A percentile compares a stretch with the other conserved stretches of the same genome.
Conservation (phyloP, 441 rosid genomes). For the Erodium texanum region DNA sequence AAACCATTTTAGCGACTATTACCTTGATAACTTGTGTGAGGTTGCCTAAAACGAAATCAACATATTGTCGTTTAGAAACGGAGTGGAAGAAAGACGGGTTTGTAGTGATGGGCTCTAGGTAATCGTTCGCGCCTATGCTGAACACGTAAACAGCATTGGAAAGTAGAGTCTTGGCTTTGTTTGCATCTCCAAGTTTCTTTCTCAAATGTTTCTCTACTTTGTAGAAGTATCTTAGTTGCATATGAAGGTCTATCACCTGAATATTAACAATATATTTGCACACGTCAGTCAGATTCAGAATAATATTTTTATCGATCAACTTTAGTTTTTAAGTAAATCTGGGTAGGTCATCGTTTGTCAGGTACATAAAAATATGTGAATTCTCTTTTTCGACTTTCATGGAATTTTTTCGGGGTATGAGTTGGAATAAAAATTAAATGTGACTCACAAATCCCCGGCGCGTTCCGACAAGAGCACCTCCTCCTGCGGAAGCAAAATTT, state of each 20-base stretch:
- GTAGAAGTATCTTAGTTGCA: constrained; percentile 44
- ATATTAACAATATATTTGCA: too few relatives aligned
- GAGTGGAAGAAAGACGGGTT: constrained; percentile 24
- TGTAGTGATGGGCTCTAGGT: constrained; percentile 51
- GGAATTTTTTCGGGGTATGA: too few relatives aligned
- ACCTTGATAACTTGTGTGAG: constrained; percentile 42
- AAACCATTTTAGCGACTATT: too few relatives aligned
- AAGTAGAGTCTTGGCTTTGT: constrained; percentile 23
- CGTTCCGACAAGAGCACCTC: constrained; percentile 41
- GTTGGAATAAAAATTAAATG: too few relatives aligned
- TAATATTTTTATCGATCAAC: too few relatives aligned
- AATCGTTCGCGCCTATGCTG: constrained; percentile 76
- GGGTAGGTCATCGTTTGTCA: too few relatives aligned
- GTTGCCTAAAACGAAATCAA: constrained; percentile 35
- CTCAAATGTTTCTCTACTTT: constrained; percentile 39
- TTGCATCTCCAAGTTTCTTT: constrained; percentile 34
- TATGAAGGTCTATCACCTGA: constrained; percentile 57
- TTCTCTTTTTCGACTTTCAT: too few relatives aligned
- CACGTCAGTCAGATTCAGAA: too few relatives aligned
- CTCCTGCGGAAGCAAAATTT: constrained; percentile 48
- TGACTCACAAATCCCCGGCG: constrained; percentile 28
- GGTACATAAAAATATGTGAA: too few relatives aligned
- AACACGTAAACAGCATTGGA: constrained; percentile 57
- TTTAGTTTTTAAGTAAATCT: too few relatives aligned
- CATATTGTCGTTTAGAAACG: neutral